Evolutionary conservation across 306 rosid species (phyloP).

Genomic region (Rosa multiflora): DNA sequence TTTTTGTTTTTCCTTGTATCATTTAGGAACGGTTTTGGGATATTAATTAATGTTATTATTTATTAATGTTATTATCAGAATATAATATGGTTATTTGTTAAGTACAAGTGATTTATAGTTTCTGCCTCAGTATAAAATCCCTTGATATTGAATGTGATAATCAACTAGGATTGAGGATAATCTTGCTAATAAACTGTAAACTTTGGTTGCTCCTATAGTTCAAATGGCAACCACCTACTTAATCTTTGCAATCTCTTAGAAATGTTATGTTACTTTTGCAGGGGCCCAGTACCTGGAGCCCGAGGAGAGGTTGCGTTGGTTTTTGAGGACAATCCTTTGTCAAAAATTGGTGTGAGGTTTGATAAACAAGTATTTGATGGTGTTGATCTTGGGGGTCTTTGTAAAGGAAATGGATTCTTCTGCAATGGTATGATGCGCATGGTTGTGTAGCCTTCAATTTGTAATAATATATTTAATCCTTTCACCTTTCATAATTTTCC

Average conservation of each 20-base stretch:
- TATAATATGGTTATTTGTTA: not conserved
- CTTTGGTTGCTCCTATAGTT: not conserved
- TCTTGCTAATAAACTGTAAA: not conserved
- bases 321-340: slow-evolving; percentile 81
- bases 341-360: slow-evolving; percentile 90
- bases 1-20: not conserved
- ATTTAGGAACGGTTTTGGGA: too few species aligned
- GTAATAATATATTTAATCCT: slow-evolving; percentile 14
- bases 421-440: slow-evolving; percentile 63
- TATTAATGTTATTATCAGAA: not conserved
- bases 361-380: slow-evolving; percentile 89
- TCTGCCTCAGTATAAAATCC: not conserved
- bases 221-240: not conserved
- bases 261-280: slow-evolving; percentile 27
- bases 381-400: slow-evolving; percentile 95
- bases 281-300: slow-evolving; percentile 82
- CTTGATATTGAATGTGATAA: not conserved
- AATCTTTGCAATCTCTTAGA: slow-evolving; percentile 1
- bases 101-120: not conserved
- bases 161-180: not conserved
- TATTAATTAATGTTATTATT: too few species aligned
- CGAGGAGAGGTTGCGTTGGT: slow-evolving; percentile 84
- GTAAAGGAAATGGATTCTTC: slow-evolving; percentile 87
- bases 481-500: not conserved
- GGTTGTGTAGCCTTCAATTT: slow-evolving; percentile 18